Percentiles rank a stretch among this genome's conserved stretches.
Conservation (phyloP, 345 rosid genomes). For the Gossypium rotundifolium region DNA sequence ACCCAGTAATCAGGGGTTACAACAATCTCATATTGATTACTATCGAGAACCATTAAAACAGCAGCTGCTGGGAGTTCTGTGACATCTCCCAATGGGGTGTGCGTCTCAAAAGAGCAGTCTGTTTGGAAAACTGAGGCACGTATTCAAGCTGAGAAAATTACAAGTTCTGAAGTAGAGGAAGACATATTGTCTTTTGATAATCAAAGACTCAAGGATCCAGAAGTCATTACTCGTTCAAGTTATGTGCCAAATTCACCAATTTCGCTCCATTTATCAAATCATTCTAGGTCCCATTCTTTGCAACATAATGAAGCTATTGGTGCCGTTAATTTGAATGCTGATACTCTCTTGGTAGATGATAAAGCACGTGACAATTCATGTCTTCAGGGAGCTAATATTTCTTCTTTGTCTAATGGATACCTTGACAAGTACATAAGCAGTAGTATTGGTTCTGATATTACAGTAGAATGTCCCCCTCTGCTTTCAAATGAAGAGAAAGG, state of each 20-base stretch:
- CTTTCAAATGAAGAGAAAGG: slow-evolving; percentile 31
- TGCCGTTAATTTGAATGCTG: slow-evolving; percentile 24
- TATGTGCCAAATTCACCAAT: slow-evolving; percentile 37
- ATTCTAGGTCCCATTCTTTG: slow-evolving; percentile 38
- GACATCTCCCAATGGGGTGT: slow-evolving; percentile 22
- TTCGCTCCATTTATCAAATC: slow-evolving; percentile 30
- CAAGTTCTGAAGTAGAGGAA: slow-evolving; percentile 42
- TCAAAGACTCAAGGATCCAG: slow-evolving; percentile 58
- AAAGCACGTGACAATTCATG: slow-evolving; percentile 24
- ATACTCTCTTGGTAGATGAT: slow-evolving; percentile 27
- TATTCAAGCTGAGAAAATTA: slow-evolving; percentile 18
- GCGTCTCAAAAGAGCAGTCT: slow-evolving; percentile 25
- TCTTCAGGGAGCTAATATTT: slow-evolving; percentile 26
- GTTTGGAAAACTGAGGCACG: slow-evolving; percentile 32
- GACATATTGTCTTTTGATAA: slow-evolving; percentile 55
- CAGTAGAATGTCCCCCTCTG: slow-evolving; percentile 24
- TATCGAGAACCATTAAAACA: slow-evolving; percentile 23
- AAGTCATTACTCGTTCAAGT: slow-evolving; percentile 32
- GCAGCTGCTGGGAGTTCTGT: slow-evolving; percentile 20
- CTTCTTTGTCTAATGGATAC: slow-evolving; percentile 41
- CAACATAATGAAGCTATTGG: slow-evolving; percentile 24
- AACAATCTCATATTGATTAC: slow-evolving; percentile 26
- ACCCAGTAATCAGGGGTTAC: slow-evolving; percentile 29
- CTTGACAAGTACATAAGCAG: slow-evolving; percentile 30
- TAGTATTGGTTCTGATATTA: slow-evolving; percentile 31